Evolutionary conservation across 2,329 filamentous ascomycete genomes (phyloP).

Genomic region (Penicillium sumatraense): DNA sequence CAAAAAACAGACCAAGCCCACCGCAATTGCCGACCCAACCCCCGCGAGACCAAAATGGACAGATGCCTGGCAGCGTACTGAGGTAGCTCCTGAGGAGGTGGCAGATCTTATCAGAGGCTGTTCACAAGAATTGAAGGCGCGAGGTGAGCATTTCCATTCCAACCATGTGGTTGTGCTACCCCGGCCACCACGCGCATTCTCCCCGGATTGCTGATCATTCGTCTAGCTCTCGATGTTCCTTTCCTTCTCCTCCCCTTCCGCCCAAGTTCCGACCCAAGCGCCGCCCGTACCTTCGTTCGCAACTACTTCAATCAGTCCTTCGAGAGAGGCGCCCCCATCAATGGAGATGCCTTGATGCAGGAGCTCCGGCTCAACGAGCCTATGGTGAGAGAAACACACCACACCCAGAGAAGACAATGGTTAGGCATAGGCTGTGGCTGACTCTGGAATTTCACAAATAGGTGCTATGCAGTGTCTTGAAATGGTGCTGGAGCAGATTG

Average conservation of each 20-base stretch:
- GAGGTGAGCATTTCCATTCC: constrained; percentile 67
- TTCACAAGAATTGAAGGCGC: constrained; percentile 87
- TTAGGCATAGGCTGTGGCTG: neutral
- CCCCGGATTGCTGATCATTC: constrained; percentile 37
- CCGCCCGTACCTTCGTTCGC: constrained; percentile 87
- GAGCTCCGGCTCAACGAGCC: constrained; percentile 92
- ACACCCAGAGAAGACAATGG: too few species aligned
- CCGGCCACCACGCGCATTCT: constrained; percentile 28
- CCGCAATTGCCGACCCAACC: constrained; percentile 56
- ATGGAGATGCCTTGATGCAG: constrained; percentile 74
- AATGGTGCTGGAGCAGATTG: constrained; percentile 98
- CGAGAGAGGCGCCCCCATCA: constrained; percentile 61
- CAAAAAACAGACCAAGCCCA: constrained; percentile 63
- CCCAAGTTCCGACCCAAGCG: constrained; percentile 87
- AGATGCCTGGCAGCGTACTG: constrained; percentile 81
- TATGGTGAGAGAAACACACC: constrained; percentile 66
- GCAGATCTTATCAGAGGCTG: constrained; percentile 83
- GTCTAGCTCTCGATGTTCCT: constrained; percentile 79
- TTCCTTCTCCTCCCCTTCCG: constrained; percentile 95
- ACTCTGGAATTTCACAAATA: constrained; percentile 43
- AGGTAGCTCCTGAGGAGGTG: constrained; percentile 87
- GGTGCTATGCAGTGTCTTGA: constrained; percentile 91
- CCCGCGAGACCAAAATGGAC: constrained; percentile 79
- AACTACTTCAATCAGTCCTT: constrained; percentile 81
- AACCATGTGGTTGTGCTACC: constrained; percentile 24